Evolutionary conservation across 805 yeast genomes (phyloP).

Genomic region (Lipomyces lipofer): DNA sequence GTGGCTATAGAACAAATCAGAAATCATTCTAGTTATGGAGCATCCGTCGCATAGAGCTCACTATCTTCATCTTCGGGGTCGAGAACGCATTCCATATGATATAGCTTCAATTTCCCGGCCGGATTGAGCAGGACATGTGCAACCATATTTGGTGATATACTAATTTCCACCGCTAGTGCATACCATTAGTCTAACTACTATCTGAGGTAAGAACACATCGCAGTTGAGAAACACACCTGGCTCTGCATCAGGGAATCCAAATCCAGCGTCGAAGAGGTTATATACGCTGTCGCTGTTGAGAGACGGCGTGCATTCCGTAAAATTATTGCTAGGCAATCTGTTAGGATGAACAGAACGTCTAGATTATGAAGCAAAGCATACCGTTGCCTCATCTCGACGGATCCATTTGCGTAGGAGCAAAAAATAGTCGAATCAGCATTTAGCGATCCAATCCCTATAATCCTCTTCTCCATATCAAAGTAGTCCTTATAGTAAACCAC

Average conservation of each 20-base stretch:
- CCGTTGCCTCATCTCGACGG: slow-evolving; percentile 24
- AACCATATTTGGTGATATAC: slow-evolving; percentile 40
- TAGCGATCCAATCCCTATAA: slow-evolving; percentile 10
- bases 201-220: not conserved
- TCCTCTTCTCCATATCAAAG: slow-evolving; percentile 4
- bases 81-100: slow-evolving; percentile 22
- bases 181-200: not conserved
- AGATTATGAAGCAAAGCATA: too few species aligned
- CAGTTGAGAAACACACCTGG: slow-evolving; percentile 5
- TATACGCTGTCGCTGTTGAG: slow-evolving; percentile 24
- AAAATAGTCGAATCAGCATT: slow-evolving; percentile 15
- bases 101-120: slow-evolving; percentile 27
- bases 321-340: too few species aligned
- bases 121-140: slow-evolving; percentile 34
- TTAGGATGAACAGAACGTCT: too few species aligned
- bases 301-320: slow-evolving; percentile 6
- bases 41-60: not conserved
- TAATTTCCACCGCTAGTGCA: slow-evolving; percentile 27
- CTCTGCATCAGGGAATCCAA: slow-evolving; percentile 28
- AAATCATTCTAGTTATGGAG: too few species aligned
- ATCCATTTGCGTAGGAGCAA: slow-evolving; percentile 24
- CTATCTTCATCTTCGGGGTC: slow-evolving; percentile 13
- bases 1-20: slow-evolving; percentile 5
- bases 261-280: slow-evolving; percentile 33
- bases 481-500: slow-evolving; percentile 11